Percentiles rank a stretch among this genome's conserved stretches.
Conservation (phyloP, 2,329 filamentous ascomycete species). For the Phialophora verrucosa region DNA sequence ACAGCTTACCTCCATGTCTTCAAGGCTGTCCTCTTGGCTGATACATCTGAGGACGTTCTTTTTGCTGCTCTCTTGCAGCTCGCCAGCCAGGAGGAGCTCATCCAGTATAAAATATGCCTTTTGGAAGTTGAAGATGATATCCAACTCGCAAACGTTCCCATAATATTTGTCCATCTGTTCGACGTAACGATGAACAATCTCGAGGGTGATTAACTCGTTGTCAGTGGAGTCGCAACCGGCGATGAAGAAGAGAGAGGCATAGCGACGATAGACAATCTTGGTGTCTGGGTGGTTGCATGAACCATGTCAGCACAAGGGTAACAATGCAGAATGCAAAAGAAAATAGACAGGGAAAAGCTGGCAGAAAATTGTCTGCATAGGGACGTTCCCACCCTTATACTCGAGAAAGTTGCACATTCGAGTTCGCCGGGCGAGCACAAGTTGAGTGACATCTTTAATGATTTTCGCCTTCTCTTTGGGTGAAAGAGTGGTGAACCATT, state of each 20-base stretch:
- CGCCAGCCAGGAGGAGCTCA: constrained; percentile 90
- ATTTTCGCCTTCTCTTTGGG: constrained; percentile 99
- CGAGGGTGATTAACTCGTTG: constrained; percentile 97
- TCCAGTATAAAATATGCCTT: constrained; percentile 99
- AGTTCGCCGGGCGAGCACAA: constrained; percentile 91
- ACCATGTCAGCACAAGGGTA: constrained; percentile 20
- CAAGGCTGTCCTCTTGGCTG: constrained; percentile 93
- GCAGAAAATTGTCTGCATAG: constrained; percentile 20
- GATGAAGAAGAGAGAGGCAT: constrained; percentile 99
- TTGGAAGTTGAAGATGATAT: constrained; percentile 99
- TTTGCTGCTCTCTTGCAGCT: constrained; percentile 98
- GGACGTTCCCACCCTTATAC: constrained; percentile 77
- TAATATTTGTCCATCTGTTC: constrained; percentile 99
- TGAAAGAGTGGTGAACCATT: constrained; percentile 98
- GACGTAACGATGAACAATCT: constrained; percentile 98
- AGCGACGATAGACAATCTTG: constrained; percentile 98
- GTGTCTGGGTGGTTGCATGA: constrained; percentile 67
- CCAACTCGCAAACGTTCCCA: constrained; percentile 98
- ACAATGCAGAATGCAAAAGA: constrained; percentile 8
- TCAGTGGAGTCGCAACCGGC: constrained; percentile 95
- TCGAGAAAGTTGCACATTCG: constrained; percentile 99
- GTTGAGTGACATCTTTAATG: constrained; percentile 98
- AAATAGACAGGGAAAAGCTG: neutral
- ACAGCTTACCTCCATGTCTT: constrained; percentile 94
- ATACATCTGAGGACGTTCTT: constrained; percentile 98